A percentile compares a stretch with the other conserved stretches of the same genome.
Evolutionary conservation across 345 rosid species (phyloP).

Genomic region (Salix exigua): DNA sequence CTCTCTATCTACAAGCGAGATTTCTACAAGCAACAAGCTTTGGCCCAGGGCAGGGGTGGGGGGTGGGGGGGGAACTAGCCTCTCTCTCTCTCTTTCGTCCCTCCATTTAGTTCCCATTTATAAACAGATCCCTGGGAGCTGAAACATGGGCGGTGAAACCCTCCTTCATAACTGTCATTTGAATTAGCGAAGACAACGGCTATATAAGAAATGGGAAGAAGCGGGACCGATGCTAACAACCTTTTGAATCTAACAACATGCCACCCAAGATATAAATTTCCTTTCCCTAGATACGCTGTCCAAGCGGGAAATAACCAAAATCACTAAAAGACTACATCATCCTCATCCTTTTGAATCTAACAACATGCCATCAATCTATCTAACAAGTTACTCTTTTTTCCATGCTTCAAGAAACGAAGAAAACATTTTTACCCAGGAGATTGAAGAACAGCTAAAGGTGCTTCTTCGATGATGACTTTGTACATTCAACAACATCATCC

Average conservation of each 20-base stretch:
- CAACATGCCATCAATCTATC: no score
- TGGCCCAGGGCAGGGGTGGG: neutral
- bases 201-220: conserved; percentile 14
- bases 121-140: neutral
- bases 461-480: conserved; percentile 40
- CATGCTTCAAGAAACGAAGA: conserved; percentile 7
- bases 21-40: neutral
- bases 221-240: conserved; percentile 37
- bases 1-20: neutral
- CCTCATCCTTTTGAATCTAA: no score
- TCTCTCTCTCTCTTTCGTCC: conserved; percentile 4
- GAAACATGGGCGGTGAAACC: conserved; percentile 27
- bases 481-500: conserved; percentile 19
- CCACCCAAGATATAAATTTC: conserved; percentile 22
- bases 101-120: conserved; percentile 15
- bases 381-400: conserved; percentile 18
- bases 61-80: no score
- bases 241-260: conserved; percentile 32
- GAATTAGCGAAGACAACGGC: conserved; percentile 36
- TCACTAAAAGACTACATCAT: conserved; percentile 15
- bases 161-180: conserved; percentile 37
- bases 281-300: conserved; percentile 15
- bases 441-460: conserved; percentile 20
- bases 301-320: conserved; percentile 17
- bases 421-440: conserved; percentile 5